Base-by-base conservation (phyloP, 2,329 filamentous ascomycete species). In the Ophioceras dolichostomum region DNA sequence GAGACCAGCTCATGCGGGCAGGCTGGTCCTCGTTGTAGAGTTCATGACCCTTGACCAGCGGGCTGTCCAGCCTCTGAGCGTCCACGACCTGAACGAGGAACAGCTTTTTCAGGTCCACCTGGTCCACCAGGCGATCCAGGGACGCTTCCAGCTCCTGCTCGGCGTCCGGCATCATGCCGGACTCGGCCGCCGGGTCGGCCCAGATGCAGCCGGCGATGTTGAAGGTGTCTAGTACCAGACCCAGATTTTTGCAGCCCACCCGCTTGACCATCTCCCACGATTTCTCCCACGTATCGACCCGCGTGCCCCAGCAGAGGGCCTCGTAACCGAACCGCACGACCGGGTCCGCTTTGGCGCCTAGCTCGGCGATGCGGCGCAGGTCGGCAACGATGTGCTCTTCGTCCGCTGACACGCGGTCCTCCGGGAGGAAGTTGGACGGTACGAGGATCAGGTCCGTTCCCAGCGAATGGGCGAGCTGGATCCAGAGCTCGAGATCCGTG, bases 1-100 rank as follows among this genome's bases (percentile, higher is more conserved):
- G 57, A 24, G 69, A 74, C 76, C 76, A 80, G 35, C 60, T 73
- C 75, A 80, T 78, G 4, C 73, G 57, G 2, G 69, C 47, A 13
- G 65, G 67, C 48, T 77, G 71, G 1, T 58, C 63, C 0, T 61
- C 51, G 3, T 66, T 60, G 51, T 75, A 65, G 43, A 70, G 76
- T 10, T 59, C 51, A 47, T 79, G 74, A 1, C 58, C 62, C 10
- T 61, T 48, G 8, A 62, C 45, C 17, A 80, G 48, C 0, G 73
- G 73, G n/a, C n/a, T n/a, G 5, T 51, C 45, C 8, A 79, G 53
- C 6, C 62, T 56, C 47, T 79, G 73, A 0, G 66, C 76, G 48
- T 79, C 75, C 12, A 74, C 74, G 6, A 79, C 61, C 51, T 81
- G 76, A 9, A 80, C 59, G 45, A 73, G 77, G 46, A 78, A 76